Conservation (phyloP, 2,329 filamentous ascomycete species). For the Calycina marina region DNA sequence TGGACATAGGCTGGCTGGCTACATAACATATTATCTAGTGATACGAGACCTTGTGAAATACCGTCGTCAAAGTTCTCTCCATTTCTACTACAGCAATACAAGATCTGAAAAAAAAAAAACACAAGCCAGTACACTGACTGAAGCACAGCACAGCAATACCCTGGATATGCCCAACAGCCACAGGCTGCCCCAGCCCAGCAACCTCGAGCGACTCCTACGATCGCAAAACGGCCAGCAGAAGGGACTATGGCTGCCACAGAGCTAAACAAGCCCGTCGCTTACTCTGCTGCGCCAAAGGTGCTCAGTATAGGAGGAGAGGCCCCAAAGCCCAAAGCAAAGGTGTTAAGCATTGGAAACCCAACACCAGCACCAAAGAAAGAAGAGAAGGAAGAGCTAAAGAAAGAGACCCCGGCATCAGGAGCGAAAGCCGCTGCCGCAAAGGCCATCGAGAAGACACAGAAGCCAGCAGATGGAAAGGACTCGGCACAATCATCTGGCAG, state of each 20-base stretch:
- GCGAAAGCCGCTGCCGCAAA: slow-evolving; percentile 78
- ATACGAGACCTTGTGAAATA: no score
- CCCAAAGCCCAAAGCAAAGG: slow-evolving; percentile 44
- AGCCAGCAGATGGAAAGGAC: slow-evolving; percentile 48
- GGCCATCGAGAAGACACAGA: slow-evolving; percentile 85
- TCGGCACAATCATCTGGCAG: slow-evolving; percentile 77
- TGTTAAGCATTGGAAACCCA: slow-evolving; percentile 60
- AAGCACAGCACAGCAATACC: slow-evolving; percentile 32
- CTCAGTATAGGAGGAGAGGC: slow-evolving; percentile 47
- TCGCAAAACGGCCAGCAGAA: slow-evolving; percentile 46
- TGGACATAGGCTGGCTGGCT: no score
- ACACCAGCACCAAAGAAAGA: slow-evolving; percentile 29
- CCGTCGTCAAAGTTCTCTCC: no score
- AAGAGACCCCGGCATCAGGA: slow-evolving; percentile 47
- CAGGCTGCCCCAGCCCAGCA: slow-evolving; percentile 29
- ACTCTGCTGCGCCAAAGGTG: slow-evolving; percentile 47
- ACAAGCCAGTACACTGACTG: background rate
- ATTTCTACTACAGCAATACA: no score
- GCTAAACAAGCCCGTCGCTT: slow-evolving; percentile 34
- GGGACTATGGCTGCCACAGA: slow-evolving; percentile 30
- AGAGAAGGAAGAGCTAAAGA: slow-evolving; percentile 37
- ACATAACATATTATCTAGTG: no score
- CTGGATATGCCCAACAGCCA: slow-evolving; percentile 37
- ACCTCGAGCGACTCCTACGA: slow-evolving; percentile 38
- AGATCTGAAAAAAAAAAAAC: no score